Conservation (phyloP, 2,329 filamentous ascomycete species). For the Bipolaris bicolor region DNA sequence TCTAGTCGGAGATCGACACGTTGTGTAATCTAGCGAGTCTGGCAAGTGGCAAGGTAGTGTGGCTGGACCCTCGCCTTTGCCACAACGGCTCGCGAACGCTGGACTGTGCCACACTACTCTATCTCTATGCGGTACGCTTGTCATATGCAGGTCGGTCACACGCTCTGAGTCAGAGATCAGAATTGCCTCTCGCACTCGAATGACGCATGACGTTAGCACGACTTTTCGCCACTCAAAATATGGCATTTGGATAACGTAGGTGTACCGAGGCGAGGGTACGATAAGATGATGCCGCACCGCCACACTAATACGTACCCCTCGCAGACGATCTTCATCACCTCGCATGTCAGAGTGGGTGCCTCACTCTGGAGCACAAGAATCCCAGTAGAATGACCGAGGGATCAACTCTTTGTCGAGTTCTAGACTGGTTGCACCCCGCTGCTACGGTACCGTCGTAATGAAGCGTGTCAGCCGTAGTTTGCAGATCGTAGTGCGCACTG, state of each 20-base stretch:
- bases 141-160: conserved; percentile 3
- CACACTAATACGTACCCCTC: conserved; percentile 11
- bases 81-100: conserved; percentile 19
- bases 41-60: conserved; percentile 15
- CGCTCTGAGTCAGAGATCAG: conserved; percentile 7
- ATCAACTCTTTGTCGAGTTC: conserved; percentile 2
- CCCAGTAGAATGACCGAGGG: conserved; percentile 3
- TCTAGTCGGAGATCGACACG: conserved; percentile 11
- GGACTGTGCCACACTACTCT: conserved; percentile 8
- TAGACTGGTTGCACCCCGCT: conserved; percentile 11
- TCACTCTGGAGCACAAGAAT: neutral
- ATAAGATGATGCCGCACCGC: conserved; percentile 7
- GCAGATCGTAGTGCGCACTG: conserved; percentile 10
- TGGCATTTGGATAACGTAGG: conserved; percentile 1
- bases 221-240: conserved; percentile 2
- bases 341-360: conserved; percentile 7
- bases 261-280: conserved; percentile 6
- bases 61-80: conserved; percentile 15
- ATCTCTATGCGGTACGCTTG: neutral
- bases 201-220: neutral
- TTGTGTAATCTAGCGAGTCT: conserved; percentile 15
- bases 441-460: neutral
- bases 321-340: conserved; percentile 3
- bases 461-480: conserved; percentile 10
- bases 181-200: neutral